Conservation (phyloP, 179 eudicot genomes). For the Dionaea muscipula region DNA sequence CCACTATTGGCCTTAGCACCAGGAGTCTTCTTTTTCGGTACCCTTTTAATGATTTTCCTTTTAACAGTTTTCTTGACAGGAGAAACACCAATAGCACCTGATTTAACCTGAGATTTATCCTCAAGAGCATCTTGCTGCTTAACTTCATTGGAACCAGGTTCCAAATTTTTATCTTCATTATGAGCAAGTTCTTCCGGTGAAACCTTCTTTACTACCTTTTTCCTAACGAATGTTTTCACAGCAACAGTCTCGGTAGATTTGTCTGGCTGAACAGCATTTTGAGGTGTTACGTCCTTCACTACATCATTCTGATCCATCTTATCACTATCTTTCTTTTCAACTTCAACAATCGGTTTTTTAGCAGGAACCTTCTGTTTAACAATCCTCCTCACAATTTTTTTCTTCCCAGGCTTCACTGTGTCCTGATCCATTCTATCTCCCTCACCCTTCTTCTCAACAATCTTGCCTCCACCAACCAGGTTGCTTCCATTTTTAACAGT, state of each 20-base stretch:
- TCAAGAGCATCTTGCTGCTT: conserved; percentile 26
- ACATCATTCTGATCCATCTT: conserved; percentile 27
- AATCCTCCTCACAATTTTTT: conserved; percentile 61
- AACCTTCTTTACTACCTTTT: conserved; percentile 47
- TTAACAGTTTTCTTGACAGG: conserved; percentile 43
- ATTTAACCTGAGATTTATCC: conserved; percentile 26
- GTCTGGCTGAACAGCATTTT: conserved; percentile 30
- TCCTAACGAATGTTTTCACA: conserved; percentile 43
- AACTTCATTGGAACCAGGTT: conserved; percentile 16
- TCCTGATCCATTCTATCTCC: conserved; percentile 21
- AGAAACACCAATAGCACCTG: conserved; percentile 23
- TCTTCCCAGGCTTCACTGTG: conserved; percentile 40
- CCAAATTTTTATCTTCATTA: conserved; percentile 20
- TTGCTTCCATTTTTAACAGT: conserved; percentile 19
- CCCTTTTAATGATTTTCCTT: conserved; percentile 70
- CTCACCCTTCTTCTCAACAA: conserved; percentile 24
- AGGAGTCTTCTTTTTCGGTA: conserved; percentile 45
- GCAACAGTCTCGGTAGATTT: conserved; percentile 22
- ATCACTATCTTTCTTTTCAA: conserved; percentile 19
- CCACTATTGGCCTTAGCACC: conserved; percentile 23
- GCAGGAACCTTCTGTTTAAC: conserved; percentile 48
- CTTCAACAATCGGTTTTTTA: conserved; percentile 28
- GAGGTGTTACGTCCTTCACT: conserved; percentile 18
- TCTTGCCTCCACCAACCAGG: conserved; percentile 21
- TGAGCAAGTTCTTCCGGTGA: conserved; percentile 21